Evolutionary conservation across 495 filamentous ascomycete species (phyloP), one percentile per base, ranked within the genome.

Genomic region (Coniosporium apollinis): DNA sequence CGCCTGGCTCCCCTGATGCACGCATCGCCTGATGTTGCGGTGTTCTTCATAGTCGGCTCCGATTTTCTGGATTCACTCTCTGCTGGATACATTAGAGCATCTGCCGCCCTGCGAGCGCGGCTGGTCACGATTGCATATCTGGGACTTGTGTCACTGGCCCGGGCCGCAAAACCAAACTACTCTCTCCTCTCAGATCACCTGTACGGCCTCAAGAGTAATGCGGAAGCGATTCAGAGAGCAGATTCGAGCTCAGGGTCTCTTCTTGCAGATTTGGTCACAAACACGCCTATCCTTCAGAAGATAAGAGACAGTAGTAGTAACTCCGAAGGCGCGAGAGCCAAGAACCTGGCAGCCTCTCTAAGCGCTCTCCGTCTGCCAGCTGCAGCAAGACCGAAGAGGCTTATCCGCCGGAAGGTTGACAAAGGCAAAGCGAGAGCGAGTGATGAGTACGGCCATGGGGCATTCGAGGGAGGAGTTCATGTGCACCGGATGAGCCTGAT

Each of bases 401-500:
- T 45, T 5, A 39, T 45, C 3, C 53, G 46, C 13, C 53, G 51
- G n/a, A 64, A 58, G 28, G 39, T 57, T 9, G 57, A 67, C 42
- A 94, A 93, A 52, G 82, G 82, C 19, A 89, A 89, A 57, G 64
- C 54, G 5, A 52, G 60, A 34, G 62, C 60, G 33, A 50, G 49
- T 5, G 51, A 58, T 26, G 65, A 66, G 25, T 50, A 65, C 59
- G 36, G 58, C 54, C 22, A 48, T 47, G 17, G 53, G 38, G 40
- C 56, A 16, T 37, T 59, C 24, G 63, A 62, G 7, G 66, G 76
- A 13, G 66, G 76, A 13, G 59, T 87, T 9, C 82, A 84, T 49
- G 58, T 82, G 28, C 82, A 93, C 58, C 74, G 68, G 19, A 76
- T 87, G 71, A 83, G 73, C 47, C 69, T 86, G 19, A 70, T 94